Base-by-base conservation (phyloP, 208 protist genomes). In the Acanthamoeba quina region DNA sequence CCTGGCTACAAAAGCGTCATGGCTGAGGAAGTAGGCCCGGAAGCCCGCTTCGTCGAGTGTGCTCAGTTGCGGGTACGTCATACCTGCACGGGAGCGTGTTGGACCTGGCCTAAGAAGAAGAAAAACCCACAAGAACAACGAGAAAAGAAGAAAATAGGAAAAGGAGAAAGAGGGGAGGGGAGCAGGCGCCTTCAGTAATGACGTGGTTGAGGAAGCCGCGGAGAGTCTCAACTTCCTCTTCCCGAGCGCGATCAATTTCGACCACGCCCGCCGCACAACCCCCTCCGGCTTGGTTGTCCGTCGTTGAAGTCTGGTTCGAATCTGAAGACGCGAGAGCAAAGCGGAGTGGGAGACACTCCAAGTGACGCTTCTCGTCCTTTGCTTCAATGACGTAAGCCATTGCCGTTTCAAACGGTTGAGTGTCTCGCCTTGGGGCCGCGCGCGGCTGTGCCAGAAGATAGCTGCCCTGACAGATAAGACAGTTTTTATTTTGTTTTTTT, bases 21-120 rank as follows among this genome's bases (percentile, higher is more conserved):
- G 47, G 24, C 49, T 86, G 78, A 86, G 78, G 44, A 86, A 86
- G 78, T 86, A 86, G 24, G 37, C 78, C 19, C 44, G 29, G 78
- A 86, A 86, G 24, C 49, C 78, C 29, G 13, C 47, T 31, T 52
- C 47, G 44, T 86, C 78, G 2, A 86, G 5, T 2, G 49, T n/a
- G 19, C 29, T 31, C 78, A 52, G 15, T 58, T 86, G 78, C 44
- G 78, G 78, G 44, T 86, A 86, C 1, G 78, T 86, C 78, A 86
- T 86, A 17, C 78, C 78, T 76, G 60, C 60, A 66, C 41, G n/a
- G n/a, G n/a, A n/a, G n/a, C n/a, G n/a, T n/a, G n/a, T n/a, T 47
- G 3, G 37, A 0, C 9, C 41, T 10, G 41, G 41, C 9, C n/a
- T 29, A 5, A 37, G n/a, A 37, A 76, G 37, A 29, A 76, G 47